Percentiles rank a stretch among this genome's conserved stretches.
These are phyloP conservation scores for Jasminum sambac DNA, from an alignment of 257 asterid genomes.

Conservation along the genomic window DNA sequence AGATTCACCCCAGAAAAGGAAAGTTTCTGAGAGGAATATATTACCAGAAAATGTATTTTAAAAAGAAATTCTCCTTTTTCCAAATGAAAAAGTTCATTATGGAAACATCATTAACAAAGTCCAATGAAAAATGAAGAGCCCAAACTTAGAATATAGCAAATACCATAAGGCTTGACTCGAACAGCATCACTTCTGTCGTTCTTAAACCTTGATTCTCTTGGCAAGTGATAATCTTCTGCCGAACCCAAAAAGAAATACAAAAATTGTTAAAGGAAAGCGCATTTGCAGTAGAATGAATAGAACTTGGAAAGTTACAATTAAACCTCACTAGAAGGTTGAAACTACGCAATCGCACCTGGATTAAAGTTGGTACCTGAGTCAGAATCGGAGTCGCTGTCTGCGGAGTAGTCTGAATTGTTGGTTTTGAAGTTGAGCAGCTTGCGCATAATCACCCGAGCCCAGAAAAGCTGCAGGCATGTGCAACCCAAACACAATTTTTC, in stretches of 20 bases:
- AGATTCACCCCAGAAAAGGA: neutral
- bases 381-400: slow-evolving; percentile 19
- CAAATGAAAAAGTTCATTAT: neutral
- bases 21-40: neutral
- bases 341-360: neutral
- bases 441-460: slow-evolving; percentile 83
- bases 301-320: too few species aligned
- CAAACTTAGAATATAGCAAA: neutral
- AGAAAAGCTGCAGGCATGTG: slow-evolving; percentile 83
- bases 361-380: neutral
- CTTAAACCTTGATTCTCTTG: neutral
- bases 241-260: neutral
- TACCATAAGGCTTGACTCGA: neutral
- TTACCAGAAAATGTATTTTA: neutral
- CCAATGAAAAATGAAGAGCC: neutral
- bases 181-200: neutral
- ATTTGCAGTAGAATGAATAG: too few species aligned
- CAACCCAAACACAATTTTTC: slow-evolving; percentile 80
- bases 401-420: slow-evolving; percentile 66
- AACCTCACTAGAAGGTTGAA: too few species aligned
- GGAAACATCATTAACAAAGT: slow-evolving; percentile 5
- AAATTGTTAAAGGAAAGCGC: neutral
- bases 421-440: slow-evolving; percentile 67
- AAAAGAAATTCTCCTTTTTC: neutral
- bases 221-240: neutral